Conservation (phyloP, 106 monocot species). For the Dioscorea zingiberensis region DNA sequence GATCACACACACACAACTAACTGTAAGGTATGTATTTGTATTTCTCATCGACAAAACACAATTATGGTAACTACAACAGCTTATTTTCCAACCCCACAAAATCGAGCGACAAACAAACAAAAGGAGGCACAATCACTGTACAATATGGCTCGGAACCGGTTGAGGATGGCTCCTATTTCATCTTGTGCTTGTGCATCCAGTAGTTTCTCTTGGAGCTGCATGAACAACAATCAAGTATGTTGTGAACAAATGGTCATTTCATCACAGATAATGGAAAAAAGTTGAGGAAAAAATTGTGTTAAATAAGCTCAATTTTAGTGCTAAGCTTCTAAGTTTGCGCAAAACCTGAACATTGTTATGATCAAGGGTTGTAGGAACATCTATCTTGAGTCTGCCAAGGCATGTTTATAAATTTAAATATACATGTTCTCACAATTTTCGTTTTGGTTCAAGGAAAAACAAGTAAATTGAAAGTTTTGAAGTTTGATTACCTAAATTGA, state of each 20-base stretch:
- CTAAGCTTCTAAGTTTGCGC: too few relatives aligned
- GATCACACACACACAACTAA: neutral
- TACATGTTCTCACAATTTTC: too few relatives aligned
- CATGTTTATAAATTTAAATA: too few relatives aligned
- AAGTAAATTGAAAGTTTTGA: too few relatives aligned
- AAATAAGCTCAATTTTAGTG: too few relatives aligned
- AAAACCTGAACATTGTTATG: too few relatives aligned
- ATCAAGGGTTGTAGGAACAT: too few relatives aligned
- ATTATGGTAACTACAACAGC: conserved; percentile 10
- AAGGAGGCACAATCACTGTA: conserved; percentile 19
- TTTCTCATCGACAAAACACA: conserved; percentile 12
- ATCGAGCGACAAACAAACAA: neutral
- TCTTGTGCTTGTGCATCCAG: neutral
- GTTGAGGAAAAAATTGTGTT: too few relatives aligned
- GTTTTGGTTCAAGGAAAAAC: too few relatives aligned
- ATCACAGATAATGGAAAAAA: neutral
- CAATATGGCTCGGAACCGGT: neutral
- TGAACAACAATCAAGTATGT: neutral
- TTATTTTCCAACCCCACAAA: conserved; percentile 15
- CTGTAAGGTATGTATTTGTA: conserved; percentile 11
- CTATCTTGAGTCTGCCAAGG: too few relatives aligned
- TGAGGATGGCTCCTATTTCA: neutral
- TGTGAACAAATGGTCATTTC: neutral
- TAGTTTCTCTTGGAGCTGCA: conserved; percentile 38
- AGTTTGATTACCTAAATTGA: conserved; percentile 57